These are phyloP conservation scores for Pholiota microspora DNA, from an alignment of 768 basidiomycete species.

Conservation along the genomic window DNA sequence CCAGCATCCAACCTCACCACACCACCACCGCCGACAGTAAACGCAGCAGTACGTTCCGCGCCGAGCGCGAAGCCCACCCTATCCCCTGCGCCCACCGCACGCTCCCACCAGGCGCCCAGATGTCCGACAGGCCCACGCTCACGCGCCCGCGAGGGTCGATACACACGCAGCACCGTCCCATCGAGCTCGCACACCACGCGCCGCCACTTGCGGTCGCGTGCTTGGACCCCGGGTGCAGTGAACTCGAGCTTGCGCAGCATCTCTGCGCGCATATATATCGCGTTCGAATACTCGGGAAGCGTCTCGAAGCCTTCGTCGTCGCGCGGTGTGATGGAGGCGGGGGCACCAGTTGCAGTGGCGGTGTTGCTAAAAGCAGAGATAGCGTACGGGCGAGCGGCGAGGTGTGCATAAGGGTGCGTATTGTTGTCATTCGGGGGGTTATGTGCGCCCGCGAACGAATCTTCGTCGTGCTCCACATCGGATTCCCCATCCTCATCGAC, in stretches of 20 bases:
- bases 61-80: constrained; percentile 20
- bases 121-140: constrained; percentile 38
- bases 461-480: constrained; percentile 1
- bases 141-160: constrained; percentile 45
- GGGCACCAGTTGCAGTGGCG: constrained; percentile 12
- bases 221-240: constrained; percentile 75
- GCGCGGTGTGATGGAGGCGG: constrained; percentile 37
- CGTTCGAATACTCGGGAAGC: constrained; percentile 81
- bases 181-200: constrained; percentile 85
- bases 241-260: constrained; percentile 97
- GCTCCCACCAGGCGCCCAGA: constrained; percentile 79
- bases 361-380: constrained; percentile 20
- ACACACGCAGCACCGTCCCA: constrained; percentile 86
- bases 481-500: not conserved
- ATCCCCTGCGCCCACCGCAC: constrained; percentile 71
- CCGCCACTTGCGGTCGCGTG: constrained; percentile 91
- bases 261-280: constrained; percentile 73
- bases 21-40: constrained; percentile 19
- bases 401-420: constrained; percentile 4
- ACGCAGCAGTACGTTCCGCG: constrained; percentile 17
- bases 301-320: constrained; percentile 86
- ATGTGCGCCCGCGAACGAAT: not conserved
- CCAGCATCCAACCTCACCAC: constrained; percentile 17
- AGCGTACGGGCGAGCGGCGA: not conserved
- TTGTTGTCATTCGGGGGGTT: not conserved